Conservation (phyloP, 139 green algal species). For the Chlamydomonas sphaeroides region DNA sequence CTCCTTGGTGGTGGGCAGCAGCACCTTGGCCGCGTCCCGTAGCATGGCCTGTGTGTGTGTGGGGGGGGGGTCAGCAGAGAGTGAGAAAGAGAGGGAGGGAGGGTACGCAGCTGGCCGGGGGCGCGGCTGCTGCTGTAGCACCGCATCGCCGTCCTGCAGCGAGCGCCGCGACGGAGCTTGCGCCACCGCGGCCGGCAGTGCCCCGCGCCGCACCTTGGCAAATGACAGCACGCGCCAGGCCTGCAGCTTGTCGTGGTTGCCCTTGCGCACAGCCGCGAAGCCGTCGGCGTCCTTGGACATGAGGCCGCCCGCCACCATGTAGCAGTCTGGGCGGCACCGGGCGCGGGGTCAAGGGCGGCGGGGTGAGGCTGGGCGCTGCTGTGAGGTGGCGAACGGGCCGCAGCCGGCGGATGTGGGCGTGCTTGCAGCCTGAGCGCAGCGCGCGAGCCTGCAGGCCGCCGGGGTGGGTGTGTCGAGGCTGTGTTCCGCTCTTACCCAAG, state of each 20-base stretch:
- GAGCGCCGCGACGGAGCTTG: no score
- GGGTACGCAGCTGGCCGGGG: background rate
- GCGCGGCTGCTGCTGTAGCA: no score
- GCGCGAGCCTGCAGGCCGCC: no score
- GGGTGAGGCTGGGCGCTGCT: no score
- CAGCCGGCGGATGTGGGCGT: no score
- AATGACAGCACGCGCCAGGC: constrained; percentile 27
- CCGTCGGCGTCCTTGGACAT: constrained; percentile 45
- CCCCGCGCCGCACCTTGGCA: constrained; percentile 17
- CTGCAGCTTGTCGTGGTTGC: constrained; percentile 41
- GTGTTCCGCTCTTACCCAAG: no score
- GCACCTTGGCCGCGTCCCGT: constrained; percentile 31
- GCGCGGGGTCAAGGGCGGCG: no score
- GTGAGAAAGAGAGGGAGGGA: background rate
- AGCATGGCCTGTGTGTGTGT: constrained; percentile 51
- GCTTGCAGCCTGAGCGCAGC: no score
- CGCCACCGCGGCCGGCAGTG: no score
- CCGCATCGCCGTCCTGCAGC: no score
- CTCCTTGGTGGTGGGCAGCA: constrained; percentile 33
- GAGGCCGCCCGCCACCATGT: constrained; percentile 59
- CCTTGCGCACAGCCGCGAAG: constrained; percentile 23
- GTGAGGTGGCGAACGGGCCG: no score
- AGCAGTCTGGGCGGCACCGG: constrained; percentile 52
- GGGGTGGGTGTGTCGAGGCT: no score
- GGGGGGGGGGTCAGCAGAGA: background rate